These are phyloP conservation scores for Ophiostoma perfectum DNA, from an alignment of 2,329 filamentous ascomycete species.

Conservation along the genomic window DNA sequence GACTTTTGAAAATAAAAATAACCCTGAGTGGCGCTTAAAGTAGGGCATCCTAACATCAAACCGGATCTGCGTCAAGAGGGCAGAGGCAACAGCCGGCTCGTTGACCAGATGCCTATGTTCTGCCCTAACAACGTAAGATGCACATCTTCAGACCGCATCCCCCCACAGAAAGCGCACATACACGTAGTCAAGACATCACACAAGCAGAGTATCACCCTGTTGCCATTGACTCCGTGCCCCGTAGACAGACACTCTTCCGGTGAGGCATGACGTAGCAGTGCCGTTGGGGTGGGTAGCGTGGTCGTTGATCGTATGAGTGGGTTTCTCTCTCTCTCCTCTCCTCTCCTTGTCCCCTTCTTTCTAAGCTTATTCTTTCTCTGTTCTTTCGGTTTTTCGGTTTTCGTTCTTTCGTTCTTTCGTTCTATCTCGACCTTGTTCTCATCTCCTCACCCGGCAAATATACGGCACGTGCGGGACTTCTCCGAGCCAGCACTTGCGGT, in stretches of 20 bases:
- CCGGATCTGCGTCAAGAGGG: no score
- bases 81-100: no score
- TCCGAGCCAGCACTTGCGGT: no score
- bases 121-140: not conserved
- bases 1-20: not conserved
- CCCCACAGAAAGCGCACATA: not conserved
- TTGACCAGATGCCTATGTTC: no score
- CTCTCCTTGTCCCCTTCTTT: not conserved
- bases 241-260: not conserved
- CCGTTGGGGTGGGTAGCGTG: not conserved
- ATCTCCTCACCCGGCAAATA: no score
- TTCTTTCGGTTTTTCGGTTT: not conserved
- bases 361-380: not conserved
- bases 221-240: not conserved
- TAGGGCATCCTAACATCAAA: no score
- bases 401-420: not conserved
- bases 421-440: no score
- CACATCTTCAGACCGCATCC: not conserved
- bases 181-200: not conserved
- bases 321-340: not conserved
- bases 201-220: not conserved
- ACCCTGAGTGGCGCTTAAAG: not conserved
- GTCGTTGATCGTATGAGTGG: no score
- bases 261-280: conserved; percentile 1
- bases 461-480: conserved; percentile 5